Evolutionary conservation across 805 yeast species (phyloP).

Genomic region (Metschnikowia chrysomelidarum): DNA sequence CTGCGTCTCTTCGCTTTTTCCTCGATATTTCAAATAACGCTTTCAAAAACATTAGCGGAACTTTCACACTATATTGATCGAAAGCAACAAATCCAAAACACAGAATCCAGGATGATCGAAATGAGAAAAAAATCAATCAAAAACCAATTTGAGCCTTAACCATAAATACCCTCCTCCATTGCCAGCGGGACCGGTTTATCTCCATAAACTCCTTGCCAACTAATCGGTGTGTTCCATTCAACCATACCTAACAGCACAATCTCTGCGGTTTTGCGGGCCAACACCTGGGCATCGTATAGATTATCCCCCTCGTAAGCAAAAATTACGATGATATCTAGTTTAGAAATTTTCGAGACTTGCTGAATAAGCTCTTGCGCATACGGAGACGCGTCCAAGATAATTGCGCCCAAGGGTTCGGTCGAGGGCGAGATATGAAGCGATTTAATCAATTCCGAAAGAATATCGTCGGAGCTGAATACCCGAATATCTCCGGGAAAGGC

Average conservation of each 20-base stretch:
- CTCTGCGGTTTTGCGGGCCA: constrained; percentile 41
- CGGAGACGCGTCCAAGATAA: constrained; percentile 14
- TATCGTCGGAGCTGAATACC: constrained; percentile 29
- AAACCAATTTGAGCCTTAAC: too few species aligned
- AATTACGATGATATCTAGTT: constrained; percentile 45
- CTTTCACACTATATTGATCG: too few species aligned
- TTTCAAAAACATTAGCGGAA: too few species aligned
- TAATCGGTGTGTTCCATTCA: constrained; percentile 56
- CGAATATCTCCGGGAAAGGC: constrained; percentile 24
- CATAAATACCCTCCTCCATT: constrained; percentile 74
- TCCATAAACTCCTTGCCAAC: constrained; percentile 89
- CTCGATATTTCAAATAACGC: too few species aligned
- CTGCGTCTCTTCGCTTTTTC: too few species aligned
- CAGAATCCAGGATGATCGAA: too few species aligned
- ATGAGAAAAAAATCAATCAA: too few species aligned
- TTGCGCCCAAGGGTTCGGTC: constrained; percentile 5
- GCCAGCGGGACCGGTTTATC: constrained; percentile 62
- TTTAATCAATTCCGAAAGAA: constrained; percentile 30
- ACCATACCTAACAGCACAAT: constrained; percentile 22
- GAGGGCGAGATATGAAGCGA: constrained; percentile 23
- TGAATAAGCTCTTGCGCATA: constrained; percentile 17
- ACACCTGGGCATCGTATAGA: constrained; percentile 58
- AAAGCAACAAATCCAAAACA: too few species aligned
- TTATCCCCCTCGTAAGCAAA: constrained; percentile 92
- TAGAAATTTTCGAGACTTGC: constrained; percentile 11